Evolutionary conservation across 495 filamentous ascomycete species (phyloP), one percentile per base, ranked within the genome.

Genomic region (Lichenothelia convexa): DNA sequence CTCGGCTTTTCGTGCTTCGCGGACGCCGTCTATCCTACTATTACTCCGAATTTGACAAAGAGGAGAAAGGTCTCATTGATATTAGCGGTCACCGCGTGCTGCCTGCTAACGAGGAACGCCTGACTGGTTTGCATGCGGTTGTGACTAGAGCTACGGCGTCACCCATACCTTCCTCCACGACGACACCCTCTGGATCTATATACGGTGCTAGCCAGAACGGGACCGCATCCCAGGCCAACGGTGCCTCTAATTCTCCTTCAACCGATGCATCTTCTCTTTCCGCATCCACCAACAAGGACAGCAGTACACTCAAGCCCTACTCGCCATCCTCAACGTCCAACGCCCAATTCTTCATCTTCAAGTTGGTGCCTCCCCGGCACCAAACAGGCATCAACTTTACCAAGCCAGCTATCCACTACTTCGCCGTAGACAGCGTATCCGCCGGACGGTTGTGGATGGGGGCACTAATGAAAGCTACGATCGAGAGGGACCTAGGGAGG

Each of bases 301-400:
- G n/a, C n/a, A n/a, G n/a, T n/a, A n/a, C n/a, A n/a, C n/a, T n/a
- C n/a, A n/a, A n/a, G n/a, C n/a, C n/a, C n/a, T n/a, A n/a, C n/a
- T n/a, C n/a, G n/a, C 27, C 34, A 39, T 1, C 55, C 45, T 30
- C 43, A 6, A 35, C 54, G 36, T n/a, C n/a, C n/a, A n/a, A n/a
- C n/a, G n/a, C n/a, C n/a, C n/a, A n/a, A n/a, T n/a, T n/a, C n/a
- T 99, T 99, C 63, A 94, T 93, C 50, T 99, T 99, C 70, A 99
- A 95, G 57, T 75, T 99, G 16, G 76, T 93, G 5, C 89, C 91
- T 1, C 91, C 91, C 3, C 80, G 84, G 39, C 67, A 71, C 15
- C 78, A 81, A 1, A 81, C 83, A 39, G 87, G 80, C 3, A 86
- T 99, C 34, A 91, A 83, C 40, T 95, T 95, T 57, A 99, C 91